phyloP scores from a whole-genome alignment of 2,329 filamentous ascomycete species.

The Calonectria pseudoreteaudii region DNA sequence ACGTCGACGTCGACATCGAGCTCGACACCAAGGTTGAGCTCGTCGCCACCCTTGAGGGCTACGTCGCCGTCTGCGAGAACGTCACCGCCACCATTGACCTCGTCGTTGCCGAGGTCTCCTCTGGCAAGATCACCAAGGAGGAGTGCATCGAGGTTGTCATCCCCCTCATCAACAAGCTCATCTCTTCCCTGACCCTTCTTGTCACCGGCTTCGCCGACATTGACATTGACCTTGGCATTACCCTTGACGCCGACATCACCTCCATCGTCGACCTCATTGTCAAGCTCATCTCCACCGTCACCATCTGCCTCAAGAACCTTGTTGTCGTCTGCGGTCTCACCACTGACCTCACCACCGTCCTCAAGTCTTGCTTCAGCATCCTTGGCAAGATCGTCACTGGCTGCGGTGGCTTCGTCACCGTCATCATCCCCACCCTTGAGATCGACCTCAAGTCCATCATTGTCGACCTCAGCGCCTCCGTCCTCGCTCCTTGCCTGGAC shows the following conservation, averaged over 20 bases:
- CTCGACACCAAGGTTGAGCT: slow-evolving; percentile 4
- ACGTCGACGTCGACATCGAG: not conserved
- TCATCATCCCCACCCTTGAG: slow-evolving; percentile 4
- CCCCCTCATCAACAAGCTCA: not conserved
- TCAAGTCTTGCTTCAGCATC: not conserved
- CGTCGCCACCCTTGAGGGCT: not conserved
- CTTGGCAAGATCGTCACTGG: not conserved
- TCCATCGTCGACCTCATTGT: not conserved
- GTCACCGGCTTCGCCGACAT: not conserved
- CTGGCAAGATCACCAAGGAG: slow-evolving; percentile 5
- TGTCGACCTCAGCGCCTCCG: not conserved
- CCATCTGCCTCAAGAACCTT: slow-evolving; percentile 1
- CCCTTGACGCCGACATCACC: not conserved
- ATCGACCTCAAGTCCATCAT: not conserved
- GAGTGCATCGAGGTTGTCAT: not conserved
- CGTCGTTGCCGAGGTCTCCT: not conserved
- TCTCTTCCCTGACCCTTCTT: not conserved
- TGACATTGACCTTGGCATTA: not conserved
- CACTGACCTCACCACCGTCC: not conserved
- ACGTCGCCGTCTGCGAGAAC: not conserved
- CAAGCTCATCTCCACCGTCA: not conserved
- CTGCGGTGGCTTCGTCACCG: not conserved
- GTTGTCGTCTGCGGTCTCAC: not conserved
- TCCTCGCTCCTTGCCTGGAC: not conserved
- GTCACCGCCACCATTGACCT: slow-evolving; percentile 3